phyloP scores from a whole-genome alignment of 2,329 filamentous ascomycete species.

The Paraphaeosphaeria sporulosa region DNA sequence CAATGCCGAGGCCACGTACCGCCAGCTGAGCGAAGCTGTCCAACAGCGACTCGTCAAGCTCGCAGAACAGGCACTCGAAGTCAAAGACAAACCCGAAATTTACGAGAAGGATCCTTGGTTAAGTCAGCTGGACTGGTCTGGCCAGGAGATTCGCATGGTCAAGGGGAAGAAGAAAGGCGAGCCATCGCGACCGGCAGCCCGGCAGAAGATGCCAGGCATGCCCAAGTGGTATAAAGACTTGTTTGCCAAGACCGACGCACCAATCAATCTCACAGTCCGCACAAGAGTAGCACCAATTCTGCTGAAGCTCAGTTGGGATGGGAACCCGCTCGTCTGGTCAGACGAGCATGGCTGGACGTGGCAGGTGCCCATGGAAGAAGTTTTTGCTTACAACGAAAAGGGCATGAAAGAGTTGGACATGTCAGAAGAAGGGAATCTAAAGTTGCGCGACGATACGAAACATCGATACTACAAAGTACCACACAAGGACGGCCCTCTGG shows the following conservation, averaged over 20 bases:
- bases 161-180: slow-evolving; percentile 91
- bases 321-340: slow-evolving; percentile 89
- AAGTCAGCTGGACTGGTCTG: slow-evolving; percentile 92
- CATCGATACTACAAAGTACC: slow-evolving; percentile 90
- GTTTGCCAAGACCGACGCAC: slow-evolving; percentile 71
- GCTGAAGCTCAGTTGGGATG: slow-evolving; percentile 86
- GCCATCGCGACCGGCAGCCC: slow-evolving; percentile 75
- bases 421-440: slow-evolving; percentile 72
- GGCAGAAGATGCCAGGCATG: slow-evolving; percentile 94
- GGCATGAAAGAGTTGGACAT: slow-evolving; percentile 80
- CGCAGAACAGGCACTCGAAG: slow-evolving; percentile 76
- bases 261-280: slow-evolving; percentile 82
- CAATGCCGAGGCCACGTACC: slow-evolving; percentile 86
- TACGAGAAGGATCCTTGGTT: slow-evolving; percentile 90
- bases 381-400: slow-evolving; percentile 71
- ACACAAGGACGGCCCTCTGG: slow-evolving; percentile 89
- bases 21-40: slow-evolving; percentile 77
- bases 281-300: slow-evolving; percentile 87
- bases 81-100: slow-evolving; percentile 72
- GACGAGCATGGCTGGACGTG: slow-evolving; percentile 95
- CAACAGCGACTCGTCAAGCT: slow-evolving; percentile 76
- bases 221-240: slow-evolving; percentile 96
- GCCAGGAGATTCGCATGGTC: slow-evolving; percentile 87
- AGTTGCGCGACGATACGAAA: slow-evolving; percentile 69
- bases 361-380: slow-evolving; percentile 70